Evolutionary conservation across 441 rosid species (phyloP).

Genomic region (Erodium moschatum): DNA sequence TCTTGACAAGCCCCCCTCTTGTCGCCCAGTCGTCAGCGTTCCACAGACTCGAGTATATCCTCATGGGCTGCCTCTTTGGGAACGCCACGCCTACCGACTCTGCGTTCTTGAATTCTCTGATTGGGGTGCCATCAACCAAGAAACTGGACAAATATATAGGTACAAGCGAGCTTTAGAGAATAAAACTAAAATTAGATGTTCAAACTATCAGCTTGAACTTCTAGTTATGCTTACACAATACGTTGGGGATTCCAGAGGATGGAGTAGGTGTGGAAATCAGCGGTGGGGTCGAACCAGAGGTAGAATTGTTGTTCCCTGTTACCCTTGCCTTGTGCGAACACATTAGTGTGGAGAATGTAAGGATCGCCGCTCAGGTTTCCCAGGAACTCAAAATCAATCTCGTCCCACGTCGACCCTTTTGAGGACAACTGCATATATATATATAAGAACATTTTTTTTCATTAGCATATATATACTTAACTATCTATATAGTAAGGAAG

Average conservation of each 20-base stretch:
- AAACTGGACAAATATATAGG: not conserved
- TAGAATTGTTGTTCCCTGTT: constrained; percentile 45
- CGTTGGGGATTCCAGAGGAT: constrained; percentile 35
- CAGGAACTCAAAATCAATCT: constrained; percentile 46
- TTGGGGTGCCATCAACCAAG: constrained; percentile 43
- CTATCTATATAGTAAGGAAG: no score
- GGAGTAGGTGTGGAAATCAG: constrained; percentile 21
- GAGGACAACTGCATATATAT: constrained; percentile 28
- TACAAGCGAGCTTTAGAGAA: no score
- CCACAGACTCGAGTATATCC: constrained; percentile 24
- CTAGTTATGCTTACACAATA: constrained; percentile 36
- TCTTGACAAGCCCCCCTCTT: no score
- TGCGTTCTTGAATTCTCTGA: constrained; percentile 30
- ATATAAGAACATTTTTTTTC: no score
- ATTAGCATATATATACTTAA: no score
- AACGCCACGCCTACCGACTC: not conserved
- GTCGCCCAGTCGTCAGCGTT: constrained; percentile 37
- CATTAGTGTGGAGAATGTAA: constrained; percentile 41
- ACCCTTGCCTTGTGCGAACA: constrained; percentile 38
- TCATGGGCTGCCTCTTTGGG: no score
- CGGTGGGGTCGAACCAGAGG: constrained; percentile 47
- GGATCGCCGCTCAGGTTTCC: constrained; percentile 47
- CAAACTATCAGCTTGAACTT: no score
- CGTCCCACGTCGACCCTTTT: constrained; percentile 37
- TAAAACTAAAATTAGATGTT: no score